phyloP scores from a whole-genome alignment of 2,329 filamentous ascomycete genomes.

The Calycina marina region DNA sequence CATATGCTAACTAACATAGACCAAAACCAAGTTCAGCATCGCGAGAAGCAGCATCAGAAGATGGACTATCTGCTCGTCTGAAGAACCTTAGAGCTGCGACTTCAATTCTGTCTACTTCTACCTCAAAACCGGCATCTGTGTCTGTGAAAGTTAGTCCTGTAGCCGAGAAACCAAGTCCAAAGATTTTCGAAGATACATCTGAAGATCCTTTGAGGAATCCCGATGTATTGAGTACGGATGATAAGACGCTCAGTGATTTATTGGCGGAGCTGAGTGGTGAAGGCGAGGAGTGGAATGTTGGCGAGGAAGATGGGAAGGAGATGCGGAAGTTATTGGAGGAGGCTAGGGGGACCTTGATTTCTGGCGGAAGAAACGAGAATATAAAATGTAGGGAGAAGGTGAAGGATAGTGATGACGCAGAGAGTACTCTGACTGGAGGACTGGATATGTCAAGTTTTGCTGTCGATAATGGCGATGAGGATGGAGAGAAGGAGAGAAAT shows the following conservation, averaged over 20 bases:
- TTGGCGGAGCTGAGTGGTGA: constrained; percentile 18
- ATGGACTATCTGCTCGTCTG: constrained; percentile 17
- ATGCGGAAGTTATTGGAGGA: constrained; percentile 18
- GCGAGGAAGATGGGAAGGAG: constrained; percentile 19
- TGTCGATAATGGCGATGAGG: constrained; percentile 29
- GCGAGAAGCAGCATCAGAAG: constrained; percentile 13
- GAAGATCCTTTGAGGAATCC: too few species aligned
- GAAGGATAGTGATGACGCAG: background rate
- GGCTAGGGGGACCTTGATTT: constrained; percentile 7
- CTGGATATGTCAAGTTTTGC: constrained; percentile 21
- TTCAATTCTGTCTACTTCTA: constrained; percentile 8
- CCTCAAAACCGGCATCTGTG: constrained; percentile 5
- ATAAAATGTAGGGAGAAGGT: background rate
- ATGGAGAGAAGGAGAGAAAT: constrained; percentile 27
- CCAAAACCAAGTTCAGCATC: constrained; percentile 3
- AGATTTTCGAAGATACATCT: constrained; percentile 3
- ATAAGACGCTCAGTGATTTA: constrained; percentile 20
- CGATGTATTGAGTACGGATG: constrained; percentile 12
- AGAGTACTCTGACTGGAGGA: constrained; percentile 12
- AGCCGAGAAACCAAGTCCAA: background rate
- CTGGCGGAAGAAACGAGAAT: background rate
- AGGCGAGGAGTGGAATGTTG: constrained; percentile 16
- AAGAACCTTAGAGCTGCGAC: constrained; percentile 17
- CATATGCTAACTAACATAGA: constrained; percentile 12
- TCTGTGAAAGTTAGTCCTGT: background rate